Percentiles rank a stretch among this genome's conserved stretches.
phyloP scores from a whole-genome alignment of 345 rosid genomes.

The Hibiscus syriacus region DNA sequence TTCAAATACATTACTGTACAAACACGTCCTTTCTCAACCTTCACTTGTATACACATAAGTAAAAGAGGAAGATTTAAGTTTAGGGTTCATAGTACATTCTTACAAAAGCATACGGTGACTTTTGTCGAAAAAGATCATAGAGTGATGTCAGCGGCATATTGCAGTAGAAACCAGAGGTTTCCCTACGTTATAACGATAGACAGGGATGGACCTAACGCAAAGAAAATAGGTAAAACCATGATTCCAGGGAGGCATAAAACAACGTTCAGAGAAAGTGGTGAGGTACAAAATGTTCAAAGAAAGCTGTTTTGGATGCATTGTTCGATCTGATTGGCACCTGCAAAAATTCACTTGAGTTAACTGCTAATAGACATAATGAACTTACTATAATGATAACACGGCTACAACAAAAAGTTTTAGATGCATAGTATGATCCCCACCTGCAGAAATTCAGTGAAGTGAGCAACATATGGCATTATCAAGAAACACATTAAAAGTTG shows the following conservation, averaged over 20 bases:
- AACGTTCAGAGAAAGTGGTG: background rate
- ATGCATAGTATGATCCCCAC: background rate
- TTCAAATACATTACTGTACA: slow-evolving; percentile 3
- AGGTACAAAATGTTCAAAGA: background rate
- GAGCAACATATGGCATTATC: background rate
- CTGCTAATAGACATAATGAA: background rate
- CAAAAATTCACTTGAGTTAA: background rate
- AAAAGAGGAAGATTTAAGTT: slow-evolving; percentile 2
- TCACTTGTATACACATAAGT: slow-evolving; percentile 9
- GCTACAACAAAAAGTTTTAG: background rate
- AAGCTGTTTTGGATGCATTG: background rate
- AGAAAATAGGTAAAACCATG: background rate
- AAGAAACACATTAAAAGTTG: no score
- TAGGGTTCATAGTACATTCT: no score
- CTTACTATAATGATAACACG: background rate
- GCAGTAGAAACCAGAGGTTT: background rate
- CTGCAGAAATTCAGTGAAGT: background rate
- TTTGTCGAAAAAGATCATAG: no score
- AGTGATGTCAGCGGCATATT: background rate
- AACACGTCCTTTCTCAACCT: background rate
- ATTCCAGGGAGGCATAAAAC: background rate
- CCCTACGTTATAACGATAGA: background rate
- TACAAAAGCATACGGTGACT: background rate
- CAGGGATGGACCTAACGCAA: background rate
- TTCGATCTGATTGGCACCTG: background rate